Base-by-base conservation (phyloP, 768 basidiomycete genomes). In the Rhodocollybia butyracea region DNA sequence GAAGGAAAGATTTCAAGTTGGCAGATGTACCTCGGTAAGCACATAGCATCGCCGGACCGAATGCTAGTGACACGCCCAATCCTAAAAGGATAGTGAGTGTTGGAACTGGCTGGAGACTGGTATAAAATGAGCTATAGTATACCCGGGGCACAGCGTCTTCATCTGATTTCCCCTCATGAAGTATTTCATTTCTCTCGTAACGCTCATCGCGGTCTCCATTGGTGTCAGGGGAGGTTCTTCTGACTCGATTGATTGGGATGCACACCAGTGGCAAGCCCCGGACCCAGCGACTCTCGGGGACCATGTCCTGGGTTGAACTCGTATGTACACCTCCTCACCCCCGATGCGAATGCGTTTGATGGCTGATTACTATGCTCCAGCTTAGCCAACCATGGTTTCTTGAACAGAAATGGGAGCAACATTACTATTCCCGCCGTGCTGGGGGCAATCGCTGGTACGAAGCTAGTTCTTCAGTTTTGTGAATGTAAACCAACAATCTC, bases 231-330 rank as follows among this genome's bases (percentile, higher is more conserved):
- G 31, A 12, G n/a, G n/a, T n/a, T n/a, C n/a, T n/a, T n/a, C n/a
- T n/a, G 13, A 30, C 19, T 10, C 8, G 21, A 48, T 56, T 34
- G 46, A 56, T 22, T 56, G 43, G 46, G 30, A 19, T 27, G 46
- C 30, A 22, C 51, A 57, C 21, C 36, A 51, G 32, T 57, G 39
- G 36, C 26, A 24, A 15, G 50, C 56, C 12, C 56, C 3, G 12
- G 22, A 17, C 8, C 29, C 8, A 53, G 24, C 26, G 56, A 57
- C 39, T 38, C 27, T 21, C 36, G 56, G 17, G 31, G 50, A n/a
- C 56, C 56, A 12, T 57, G 56, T 53, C 56, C 56, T 30, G 48
- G 56, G 19, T 39, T 57, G 32, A 57, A 57, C 41, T 43, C 56
- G 46, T 56, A 48, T 19, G 50, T 31, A n/a, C 27, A 8, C 13